Evolutionary conservation across 371 early-diverging fungal genomes (phyloP).

Genomic region (Mortierella sp.): DNA sequence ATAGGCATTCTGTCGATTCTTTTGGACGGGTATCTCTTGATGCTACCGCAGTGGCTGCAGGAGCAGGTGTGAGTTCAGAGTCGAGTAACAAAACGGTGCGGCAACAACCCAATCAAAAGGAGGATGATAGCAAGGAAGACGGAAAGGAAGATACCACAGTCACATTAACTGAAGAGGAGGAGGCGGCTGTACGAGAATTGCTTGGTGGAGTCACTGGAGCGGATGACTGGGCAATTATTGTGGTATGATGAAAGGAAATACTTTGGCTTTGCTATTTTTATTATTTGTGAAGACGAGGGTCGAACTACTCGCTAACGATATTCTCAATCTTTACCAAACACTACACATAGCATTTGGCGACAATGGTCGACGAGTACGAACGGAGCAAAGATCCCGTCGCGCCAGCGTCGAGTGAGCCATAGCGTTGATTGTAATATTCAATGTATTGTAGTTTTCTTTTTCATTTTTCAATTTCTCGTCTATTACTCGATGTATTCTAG

Average conservation of each 20-base stretch:
- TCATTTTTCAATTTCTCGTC: not conserved
- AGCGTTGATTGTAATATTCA: not conserved
- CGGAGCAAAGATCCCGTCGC: slow-evolving; percentile 10
- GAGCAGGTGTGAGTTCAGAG: not conserved
- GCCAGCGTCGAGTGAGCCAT: slow-evolving; percentile 7
- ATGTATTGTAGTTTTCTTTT: slow-evolving; percentile 4
- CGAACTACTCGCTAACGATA: not conserved
- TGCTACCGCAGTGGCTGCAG: not conserved
- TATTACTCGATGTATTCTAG: not conserved
- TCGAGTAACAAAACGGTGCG: not conserved
- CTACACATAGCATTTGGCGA: slow-evolving; percentile 16
- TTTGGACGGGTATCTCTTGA: slow-evolving; percentile 16
- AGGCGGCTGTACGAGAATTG: slow-evolving; percentile 40
- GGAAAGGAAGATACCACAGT: slow-evolving; percentile 18
- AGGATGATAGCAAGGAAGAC: not conserved
- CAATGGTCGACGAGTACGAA: slow-evolving; percentile 25
- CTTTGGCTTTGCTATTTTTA: not conserved
- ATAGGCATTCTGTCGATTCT: slow-evolving; percentile 14
- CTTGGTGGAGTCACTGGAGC: slow-evolving; percentile 46
- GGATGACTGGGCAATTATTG: slow-evolving; percentile 50
- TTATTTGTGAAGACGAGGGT: not conserved
- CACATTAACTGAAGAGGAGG: slow-evolving; percentile 45
- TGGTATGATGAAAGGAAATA: slow-evolving; percentile 40
- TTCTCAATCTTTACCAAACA: not conserved
- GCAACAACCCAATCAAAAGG: not conserved